phyloP scores from a whole-genome alignment of 2,329 filamentous ascomycete species.

The Sporothrix pseudoabietina region DNA sequence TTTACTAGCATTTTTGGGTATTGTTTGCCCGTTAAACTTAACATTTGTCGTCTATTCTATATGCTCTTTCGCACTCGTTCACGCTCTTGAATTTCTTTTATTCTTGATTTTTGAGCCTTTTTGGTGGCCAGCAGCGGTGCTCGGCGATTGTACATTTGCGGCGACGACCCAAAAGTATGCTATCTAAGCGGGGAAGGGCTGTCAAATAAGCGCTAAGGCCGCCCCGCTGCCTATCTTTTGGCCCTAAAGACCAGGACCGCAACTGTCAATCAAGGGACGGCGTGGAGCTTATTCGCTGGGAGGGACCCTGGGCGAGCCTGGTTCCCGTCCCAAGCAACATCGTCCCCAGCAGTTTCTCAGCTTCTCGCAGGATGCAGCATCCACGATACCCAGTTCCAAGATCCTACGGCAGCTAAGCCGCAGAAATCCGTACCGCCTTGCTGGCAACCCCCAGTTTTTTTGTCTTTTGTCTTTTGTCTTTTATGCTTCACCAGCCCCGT shows the following conservation, averaged over 20 bases:
- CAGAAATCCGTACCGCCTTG: not conserved
- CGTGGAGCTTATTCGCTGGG: slow-evolving; percentile 11
- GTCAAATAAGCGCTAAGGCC: slow-evolving; percentile 11
- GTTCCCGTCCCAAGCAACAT: not conserved
- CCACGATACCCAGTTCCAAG: not conserved
- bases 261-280: not conserved
- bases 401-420: not conserved
- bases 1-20: not conserved
- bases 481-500: not conserved
- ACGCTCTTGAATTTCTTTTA: not conserved
- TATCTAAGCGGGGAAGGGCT: slow-evolving; percentile 2
- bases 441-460: not conserved
- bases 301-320: not conserved
- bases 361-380: slow-evolving; percentile 1
- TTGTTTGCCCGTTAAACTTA: not conserved
- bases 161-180: not conserved
- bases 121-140: not conserved
- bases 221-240: slow-evolving; percentile 15
- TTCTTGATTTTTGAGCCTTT: not conserved
- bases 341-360: not conserved
- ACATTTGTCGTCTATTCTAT: not conserved
- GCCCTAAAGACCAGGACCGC: not conserved
- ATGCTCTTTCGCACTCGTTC: not conserved
- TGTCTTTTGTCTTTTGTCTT: not conserved
- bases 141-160: not conserved